Percentiles rank a stretch among this genome's conserved stretches.
These are phyloP conservation scores for Cladorrhinum samala DNA, from an alignment of 495 filamentous ascomycete genomes.

Conservation along the genomic window DNA sequence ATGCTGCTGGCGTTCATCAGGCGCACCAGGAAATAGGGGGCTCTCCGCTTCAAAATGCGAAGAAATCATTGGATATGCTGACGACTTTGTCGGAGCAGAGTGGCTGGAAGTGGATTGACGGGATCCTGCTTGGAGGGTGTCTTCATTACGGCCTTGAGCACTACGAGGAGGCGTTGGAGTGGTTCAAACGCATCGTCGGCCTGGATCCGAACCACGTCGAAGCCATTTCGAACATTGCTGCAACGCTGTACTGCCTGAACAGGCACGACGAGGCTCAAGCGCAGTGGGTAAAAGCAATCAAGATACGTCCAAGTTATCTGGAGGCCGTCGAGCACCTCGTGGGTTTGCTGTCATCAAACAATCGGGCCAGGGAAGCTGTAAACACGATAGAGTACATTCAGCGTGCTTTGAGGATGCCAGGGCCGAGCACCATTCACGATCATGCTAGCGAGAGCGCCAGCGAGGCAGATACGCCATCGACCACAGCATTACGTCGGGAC, in stretches of 20 bases:
- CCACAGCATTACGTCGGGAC: constrained; percentile 8
- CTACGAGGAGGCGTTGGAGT: constrained; percentile 77
- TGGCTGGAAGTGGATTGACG: constrained; percentile 90
- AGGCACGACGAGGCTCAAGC: constrained; percentile 77
- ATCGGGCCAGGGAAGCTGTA: constrained; percentile 79
- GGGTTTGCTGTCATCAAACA: constrained; percentile 74
- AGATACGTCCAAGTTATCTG: constrained; percentile 79
- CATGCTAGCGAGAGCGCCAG: constrained; percentile 16
- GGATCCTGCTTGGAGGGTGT: constrained; percentile 89
- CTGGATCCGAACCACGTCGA: constrained; percentile 88
- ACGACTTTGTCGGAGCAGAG: constrained; percentile 79
- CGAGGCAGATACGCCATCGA: constrained; percentile 19
- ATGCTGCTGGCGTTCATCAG: constrained; percentile 14
- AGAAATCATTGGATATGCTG: constrained; percentile 69
- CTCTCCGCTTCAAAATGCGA: constrained; percentile 47
- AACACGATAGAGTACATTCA: constrained; percentile 89
- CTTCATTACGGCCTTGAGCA: constrained; percentile 88
- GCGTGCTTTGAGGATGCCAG: constrained; percentile 53
- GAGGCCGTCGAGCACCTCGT: constrained; percentile 97
- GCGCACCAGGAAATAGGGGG: constrained; percentile 14
- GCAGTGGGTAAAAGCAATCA: constrained; percentile 80
- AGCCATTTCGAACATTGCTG: constrained; percentile 88
- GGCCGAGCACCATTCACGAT: constrained; percentile 5
- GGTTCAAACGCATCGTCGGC: constrained; percentile 82
- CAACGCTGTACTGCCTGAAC: constrained; percentile 77